Percentiles rank a stretch among this genome's conserved stretches.
These are phyloP conservation scores for Stemphylium lycopersici DNA, from an alignment of 2,329 filamentous ascomycete species.

Conservation along the genomic window DNA sequence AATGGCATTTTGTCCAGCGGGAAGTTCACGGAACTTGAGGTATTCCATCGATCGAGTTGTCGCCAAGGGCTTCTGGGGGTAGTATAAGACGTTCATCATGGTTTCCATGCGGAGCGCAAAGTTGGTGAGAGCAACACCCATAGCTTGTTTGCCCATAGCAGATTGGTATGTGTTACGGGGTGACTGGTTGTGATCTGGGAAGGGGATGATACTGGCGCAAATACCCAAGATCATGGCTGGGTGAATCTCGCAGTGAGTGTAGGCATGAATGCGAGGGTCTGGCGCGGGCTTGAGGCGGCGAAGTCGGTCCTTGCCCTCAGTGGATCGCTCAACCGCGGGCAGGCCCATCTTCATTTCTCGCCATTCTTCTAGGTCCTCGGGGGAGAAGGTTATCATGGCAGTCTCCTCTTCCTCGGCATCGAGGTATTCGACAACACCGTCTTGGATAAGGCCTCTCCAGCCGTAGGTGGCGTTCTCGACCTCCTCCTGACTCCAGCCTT, in stretches of 20 bases:
- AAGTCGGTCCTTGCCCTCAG: slow-evolving; percentile 76
- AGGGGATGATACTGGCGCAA: slow-evolving; percentile 98
- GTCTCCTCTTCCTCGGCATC: slow-evolving; percentile 99
- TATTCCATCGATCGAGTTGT: slow-evolving; percentile 99
- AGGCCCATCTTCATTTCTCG: slow-evolving; percentile 53
- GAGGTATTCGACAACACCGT: slow-evolving; percentile 91
- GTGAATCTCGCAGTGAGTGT: slow-evolving; percentile 98
- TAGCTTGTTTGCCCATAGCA: slow-evolving; percentile 99
- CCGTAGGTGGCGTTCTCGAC: slow-evolving; percentile 70
- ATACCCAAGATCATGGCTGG: slow-evolving; percentile 99
- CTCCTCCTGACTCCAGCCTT: slow-evolving; percentile 64
- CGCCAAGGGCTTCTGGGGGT: slow-evolving; percentile 95
- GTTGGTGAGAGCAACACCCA: slow-evolving; percentile 98
- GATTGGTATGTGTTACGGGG: slow-evolving; percentile 99
- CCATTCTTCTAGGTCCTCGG: slow-evolving; percentile 81
- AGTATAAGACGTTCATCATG: slow-evolving; percentile 99
- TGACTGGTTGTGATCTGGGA: slow-evolving; percentile 99
- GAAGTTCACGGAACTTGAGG: slow-evolving; percentile 95
- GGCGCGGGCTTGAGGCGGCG: slow-evolving; percentile 86
- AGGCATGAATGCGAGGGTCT: slow-evolving; percentile 86
- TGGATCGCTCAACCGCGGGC: slow-evolving; percentile 42
- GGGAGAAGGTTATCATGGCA: slow-evolving; percentile 99
- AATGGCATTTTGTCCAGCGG: slow-evolving; percentile 96
- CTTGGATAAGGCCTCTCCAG: slow-evolving; percentile 84
- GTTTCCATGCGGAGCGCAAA: slow-evolving; percentile 98